Conservation (phyloP, 2,329 filamentous ascomycete genomes). For the Stagonosporopsis chrysanthemi region DNA sequence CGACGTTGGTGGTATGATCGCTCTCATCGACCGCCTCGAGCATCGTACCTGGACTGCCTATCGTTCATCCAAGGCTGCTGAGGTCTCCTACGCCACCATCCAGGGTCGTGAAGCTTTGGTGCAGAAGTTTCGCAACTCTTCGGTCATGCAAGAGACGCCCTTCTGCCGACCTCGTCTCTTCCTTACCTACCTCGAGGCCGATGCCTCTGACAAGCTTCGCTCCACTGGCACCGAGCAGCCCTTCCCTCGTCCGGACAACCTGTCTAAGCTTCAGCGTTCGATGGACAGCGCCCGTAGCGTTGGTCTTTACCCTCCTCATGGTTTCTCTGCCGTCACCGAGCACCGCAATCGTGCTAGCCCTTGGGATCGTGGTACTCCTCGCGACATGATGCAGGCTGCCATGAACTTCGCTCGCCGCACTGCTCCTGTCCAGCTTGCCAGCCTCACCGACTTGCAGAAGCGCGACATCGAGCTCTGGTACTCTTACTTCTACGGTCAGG, state of each 20-base stretch:
- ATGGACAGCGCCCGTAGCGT: conserved; percentile 86
- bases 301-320: conserved; percentile 84
- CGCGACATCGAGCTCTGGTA: conserved; percentile 37
- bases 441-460: conserved; percentile 31
- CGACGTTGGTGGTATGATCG: conserved; percentile 60
- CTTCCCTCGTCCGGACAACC: conserved; percentile 83
- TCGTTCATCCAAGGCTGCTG: conserved; percentile 82
- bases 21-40: conserved; percentile 42
- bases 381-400: conserved; percentile 40
- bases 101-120: conserved; percentile 91
- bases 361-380: conserved; percentile 78
- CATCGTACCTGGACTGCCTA: conserved; percentile 72
- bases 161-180: conserved; percentile 80
- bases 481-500: conserved; percentile 27
- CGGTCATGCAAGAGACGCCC: conserved; percentile 86
- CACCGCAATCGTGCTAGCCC: conserved; percentile 79
- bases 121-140: conserved; percentile 96
- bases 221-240: conserved; percentile 73
- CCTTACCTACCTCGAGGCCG: conserved; percentile 56
- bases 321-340: conserved; percentile 75
- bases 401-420: conserved; percentile 26
- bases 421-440: conserved; percentile 17
- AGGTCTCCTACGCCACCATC: conserved; percentile 96
- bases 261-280: conserved; percentile 85
- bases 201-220: conserved; percentile 48